Evolutionary conservation across 495 filamentous ascomycete species (phyloP).

Genomic region (Chaetomium fimeti): DNA sequence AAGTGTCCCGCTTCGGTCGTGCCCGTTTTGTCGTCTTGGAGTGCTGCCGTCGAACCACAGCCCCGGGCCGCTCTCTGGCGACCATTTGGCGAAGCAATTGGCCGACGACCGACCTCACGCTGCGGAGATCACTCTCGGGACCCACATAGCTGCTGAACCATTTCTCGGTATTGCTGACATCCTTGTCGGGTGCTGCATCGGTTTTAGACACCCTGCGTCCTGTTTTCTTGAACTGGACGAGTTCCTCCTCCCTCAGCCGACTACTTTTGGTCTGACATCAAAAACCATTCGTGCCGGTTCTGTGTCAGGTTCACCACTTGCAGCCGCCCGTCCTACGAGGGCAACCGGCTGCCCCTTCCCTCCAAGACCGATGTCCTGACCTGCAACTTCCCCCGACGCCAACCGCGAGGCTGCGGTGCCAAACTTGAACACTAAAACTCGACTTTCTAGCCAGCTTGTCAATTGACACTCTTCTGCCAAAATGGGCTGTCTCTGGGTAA

Average conservation of each 20-base stretch:
- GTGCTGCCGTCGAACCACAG: slow-evolving; percentile 20
- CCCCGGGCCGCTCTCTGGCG: slow-evolving; percentile 15
- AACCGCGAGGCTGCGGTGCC: slow-evolving; percentile 17
- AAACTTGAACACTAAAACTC: background rate
- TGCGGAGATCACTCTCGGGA: background rate
- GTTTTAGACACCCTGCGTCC: background rate
- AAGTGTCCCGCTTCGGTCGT: too few relatives aligned
- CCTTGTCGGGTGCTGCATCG: background rate
- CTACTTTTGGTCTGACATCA: background rate
- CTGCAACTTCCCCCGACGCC: background rate
- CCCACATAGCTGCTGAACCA: slow-evolving; percentile 3
- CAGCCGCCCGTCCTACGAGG: background rate
- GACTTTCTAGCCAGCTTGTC: slow-evolving; percentile 9
- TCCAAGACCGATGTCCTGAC: slow-evolving; percentile 16
- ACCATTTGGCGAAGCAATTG: background rate
- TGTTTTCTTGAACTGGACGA: background rate
- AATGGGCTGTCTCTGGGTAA: slow-evolving; percentile 30
- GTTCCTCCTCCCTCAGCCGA: background rate
- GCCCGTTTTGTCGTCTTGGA: background rate
- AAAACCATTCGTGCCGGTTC: background rate
- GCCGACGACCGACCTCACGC: background rate
- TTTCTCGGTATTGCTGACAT: slow-evolving; percentile 2
- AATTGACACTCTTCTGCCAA: slow-evolving; percentile 16
- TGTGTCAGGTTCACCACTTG: background rate
- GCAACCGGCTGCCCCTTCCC: background rate